Base-by-base conservation (phyloP, 352 stramenopile species). In the Phytophthora tubulina region DNA sequence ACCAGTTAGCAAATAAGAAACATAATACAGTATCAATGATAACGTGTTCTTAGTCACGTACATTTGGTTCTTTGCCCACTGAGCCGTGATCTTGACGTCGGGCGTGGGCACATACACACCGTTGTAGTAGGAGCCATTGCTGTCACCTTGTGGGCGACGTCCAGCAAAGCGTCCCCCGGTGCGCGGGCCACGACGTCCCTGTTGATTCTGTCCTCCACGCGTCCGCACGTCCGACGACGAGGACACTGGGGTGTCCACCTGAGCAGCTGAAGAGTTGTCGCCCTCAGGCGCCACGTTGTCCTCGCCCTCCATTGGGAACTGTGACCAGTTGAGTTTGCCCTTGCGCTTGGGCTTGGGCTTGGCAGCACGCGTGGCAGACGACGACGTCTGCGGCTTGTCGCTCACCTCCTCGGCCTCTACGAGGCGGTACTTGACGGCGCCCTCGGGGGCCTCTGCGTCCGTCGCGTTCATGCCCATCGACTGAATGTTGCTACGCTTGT, bases 41-140 rank as follows among this genome's bases (percentile, higher is more conserved):
- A 32, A 50, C 17, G 14, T 44, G 11, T 27, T 8, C 9, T 35
- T 27, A n/a, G 48, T 49, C 15, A 90, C 86, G 53, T 85, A 95
- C 87, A 96, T 95, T 76, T 96, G 89, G 45, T 76, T 78, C 72
- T 92, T 93, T 55, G 89, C 89, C 82, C 87, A 96, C 53, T 95
- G 79, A 32, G 87, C 86, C 27, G 89, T 95, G 52, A 93, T 70
- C 39, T 82, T 81, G 2, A 80, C 49, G 62, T 96, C 87, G 13
- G 82, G 80, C 60, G 84, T 93, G 2, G 88, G 83, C 56, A 96
- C 82, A 57, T 92, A 96, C 49, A 92, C 84, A 58, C 89, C 89
- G 63, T 96, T 94, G 65, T 82, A 79, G 78, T 89, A 95, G 15
- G 63, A 69, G 55, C 87, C 89, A 57, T 93, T 81, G 59, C 63